These are phyloP conservation scores for Eugenia klotzschiana DNA, from an alignment of 441 rosid genomes.

Conservation along the genomic window DNA sequence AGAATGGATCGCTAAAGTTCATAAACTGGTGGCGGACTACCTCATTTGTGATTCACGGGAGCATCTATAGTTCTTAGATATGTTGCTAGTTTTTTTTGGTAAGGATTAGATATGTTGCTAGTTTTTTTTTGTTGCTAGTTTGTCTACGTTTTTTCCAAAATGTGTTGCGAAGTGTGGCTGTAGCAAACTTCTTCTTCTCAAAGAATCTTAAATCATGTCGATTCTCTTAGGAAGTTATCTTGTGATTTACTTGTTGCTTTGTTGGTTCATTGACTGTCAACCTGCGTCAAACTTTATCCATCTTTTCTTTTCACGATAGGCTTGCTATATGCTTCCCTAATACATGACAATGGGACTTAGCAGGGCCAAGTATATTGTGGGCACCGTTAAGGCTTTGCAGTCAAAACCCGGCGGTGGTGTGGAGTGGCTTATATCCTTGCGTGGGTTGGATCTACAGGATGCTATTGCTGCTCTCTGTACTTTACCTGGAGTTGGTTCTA, in stretches of 20 bases:
- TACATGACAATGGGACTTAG: constrained; percentile 2
- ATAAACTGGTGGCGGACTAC: neutral
- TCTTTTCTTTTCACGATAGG: neutral
- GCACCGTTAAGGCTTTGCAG: constrained; percentile 49
- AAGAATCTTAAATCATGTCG: neutral
- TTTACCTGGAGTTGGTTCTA: constrained; percentile 86
- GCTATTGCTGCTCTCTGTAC: constrained; percentile 53
- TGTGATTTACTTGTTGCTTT: neutral
- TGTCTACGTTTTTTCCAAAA: neutral
- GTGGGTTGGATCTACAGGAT: constrained; percentile 47
- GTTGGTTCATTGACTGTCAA: neutral
- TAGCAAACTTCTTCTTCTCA: neutral
- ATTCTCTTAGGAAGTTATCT: neutral
- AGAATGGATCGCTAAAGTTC: neutral
- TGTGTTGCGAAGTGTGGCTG: neutral
- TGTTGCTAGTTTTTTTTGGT: too few relatives aligned
- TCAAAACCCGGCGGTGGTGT: constrained; percentile 63
- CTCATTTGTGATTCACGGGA: neutral
- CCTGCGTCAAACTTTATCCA: neutral
- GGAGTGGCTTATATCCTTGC: constrained; percentile 69
- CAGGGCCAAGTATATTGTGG: constrained; percentile 76
- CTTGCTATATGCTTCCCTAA: neutral
- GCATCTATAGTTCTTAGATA: neutral
- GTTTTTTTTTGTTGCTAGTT: too few relatives aligned
- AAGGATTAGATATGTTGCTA: neutral